Evolutionary conservation across 352 stramenopile species (phyloP), one percentile per base, ranked within the genome.

Genomic region (Globisporangium canariense): DNA sequence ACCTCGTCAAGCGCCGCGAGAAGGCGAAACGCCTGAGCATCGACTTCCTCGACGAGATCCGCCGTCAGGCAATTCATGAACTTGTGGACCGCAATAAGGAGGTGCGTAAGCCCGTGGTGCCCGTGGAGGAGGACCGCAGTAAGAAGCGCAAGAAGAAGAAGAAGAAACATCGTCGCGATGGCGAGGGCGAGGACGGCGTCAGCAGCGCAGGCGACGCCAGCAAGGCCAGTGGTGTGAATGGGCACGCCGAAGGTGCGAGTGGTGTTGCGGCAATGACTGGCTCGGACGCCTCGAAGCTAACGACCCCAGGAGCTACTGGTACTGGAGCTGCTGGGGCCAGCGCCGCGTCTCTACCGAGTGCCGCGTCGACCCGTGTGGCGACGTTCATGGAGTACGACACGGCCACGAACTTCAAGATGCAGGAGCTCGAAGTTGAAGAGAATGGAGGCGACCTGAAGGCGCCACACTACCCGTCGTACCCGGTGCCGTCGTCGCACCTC

Each of bases 1-100:
- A 92, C 30, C 72, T 98, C 14, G 86, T 98, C 16, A 77, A 85
- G 25, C 78, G 80, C 53, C 86, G 94, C 64, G 95, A 98, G 69
- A 75, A 88, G 70, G 69, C 94, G 10, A 92, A 91, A 72, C 72
- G 83, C 22, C 64, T 89, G n/a, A 70, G 89, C n/a, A 66, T 98
- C 49, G 76, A 96, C 43, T 92, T 81, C 54, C 54, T 95, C 25
- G 83, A 93, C 40, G 86, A 93, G 40, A 90, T 91, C 40, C 79
- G 79, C 0, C 68, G 63, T 22, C 86, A 95, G 52, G 79, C 79
- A 0, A 61, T 92, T 36, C 70, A 92, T 58, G 83, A 93, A 41
- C 65, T 91, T 10, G 84, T 74, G 22, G 66, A 77, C 49, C 71
- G 70, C 20, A 72, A 74, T 34, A 73, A 78, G 16, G 64, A 55